Conservation (phyloP, 1,139 yeast genomes). For the Kodamaea sp. region DNA sequence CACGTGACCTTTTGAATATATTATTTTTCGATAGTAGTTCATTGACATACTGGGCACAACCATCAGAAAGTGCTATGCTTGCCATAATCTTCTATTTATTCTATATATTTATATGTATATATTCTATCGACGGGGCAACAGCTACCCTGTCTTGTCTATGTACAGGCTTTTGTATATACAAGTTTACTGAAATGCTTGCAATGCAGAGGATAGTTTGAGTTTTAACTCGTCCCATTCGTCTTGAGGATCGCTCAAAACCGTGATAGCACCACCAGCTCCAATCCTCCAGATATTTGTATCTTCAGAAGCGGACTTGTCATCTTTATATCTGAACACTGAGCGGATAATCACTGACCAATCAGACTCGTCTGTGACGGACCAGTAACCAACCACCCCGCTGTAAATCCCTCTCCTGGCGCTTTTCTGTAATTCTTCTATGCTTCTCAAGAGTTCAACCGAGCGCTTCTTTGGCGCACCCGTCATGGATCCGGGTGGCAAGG, state of each 20-base stretch:
- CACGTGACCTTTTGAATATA: too few relatives aligned
- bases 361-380: conserved; percentile 85
- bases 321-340: conserved; percentile 68
- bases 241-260: conserved; percentile 75
- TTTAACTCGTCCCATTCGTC: conserved; percentile 95
- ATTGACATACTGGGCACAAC: too few relatives aligned
- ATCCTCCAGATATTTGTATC: conserved; percentile 62
- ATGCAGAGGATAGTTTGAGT: conserved; percentile 75
- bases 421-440: conserved; percentile 41
- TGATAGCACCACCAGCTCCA: conserved; percentile 99
- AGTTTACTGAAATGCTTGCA: conserved; percentile 56
- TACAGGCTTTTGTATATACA: too few relatives aligned
- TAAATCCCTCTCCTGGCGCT: conserved; percentile 76
- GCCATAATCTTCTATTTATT: too few relatives aligned
- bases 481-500: conserved; percentile 98
- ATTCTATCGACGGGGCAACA: too few relatives aligned
- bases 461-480: conserved; percentile 98
- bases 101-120: too few relatives aligned
- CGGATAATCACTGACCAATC: conserved; percentile 97
- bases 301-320: conserved; percentile 43
- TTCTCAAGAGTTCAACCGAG: conserved; percentile 79
- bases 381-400: conserved; percentile 94
- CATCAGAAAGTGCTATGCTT: too few relatives aligned
- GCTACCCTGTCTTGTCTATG: too few relatives aligned
- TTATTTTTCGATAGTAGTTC: too few relatives aligned